Conservation (phyloP, 768 basidiomycete species). For the Arthromyces matolae region DNA sequence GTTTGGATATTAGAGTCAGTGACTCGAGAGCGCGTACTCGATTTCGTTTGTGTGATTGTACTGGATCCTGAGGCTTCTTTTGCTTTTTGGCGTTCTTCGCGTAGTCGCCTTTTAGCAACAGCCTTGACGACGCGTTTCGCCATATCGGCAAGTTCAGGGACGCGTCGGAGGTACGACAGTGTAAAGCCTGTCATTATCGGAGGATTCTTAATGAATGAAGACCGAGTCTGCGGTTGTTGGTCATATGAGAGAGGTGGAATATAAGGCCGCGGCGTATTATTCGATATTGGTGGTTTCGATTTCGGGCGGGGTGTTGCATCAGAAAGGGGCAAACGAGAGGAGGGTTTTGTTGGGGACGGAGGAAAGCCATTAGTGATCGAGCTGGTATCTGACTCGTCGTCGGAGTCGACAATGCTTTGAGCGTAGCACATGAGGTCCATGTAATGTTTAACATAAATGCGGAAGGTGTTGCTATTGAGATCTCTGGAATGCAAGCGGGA, state of each 20-base stretch:
- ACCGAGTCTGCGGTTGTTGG: neutral
- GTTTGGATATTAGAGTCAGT: neutral
- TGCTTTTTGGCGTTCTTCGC: slow-evolving; percentile 43
- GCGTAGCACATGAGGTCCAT: slow-evolving; percentile 51
- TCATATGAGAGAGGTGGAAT: slow-evolving; percentile 11
- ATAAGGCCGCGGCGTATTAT: slow-evolving; percentile 25
- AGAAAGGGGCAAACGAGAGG: neutral
- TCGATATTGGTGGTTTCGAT: neutral
- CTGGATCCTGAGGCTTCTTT: slow-evolving; percentile 23
- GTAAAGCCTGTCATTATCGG: slow-evolving; percentile 50
- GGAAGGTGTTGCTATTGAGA: slow-evolving; percentile 67
- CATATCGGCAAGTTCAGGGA: slow-evolving; percentile 65
- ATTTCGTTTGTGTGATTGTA: slow-evolving; percentile 1
- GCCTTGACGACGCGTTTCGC: slow-evolving; percentile 63
- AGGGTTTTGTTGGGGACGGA: slow-evolving; percentile 9
- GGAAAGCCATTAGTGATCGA: slow-evolving; percentile 1
- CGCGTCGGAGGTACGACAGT: slow-evolving; percentile 70
- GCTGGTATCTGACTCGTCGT: slow-evolving; percentile 7
- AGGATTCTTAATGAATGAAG: neutral
- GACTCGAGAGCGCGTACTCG: neutral
- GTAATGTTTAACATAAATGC: slow-evolving; percentile 75
- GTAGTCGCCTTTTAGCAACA: slow-evolving; percentile 51
- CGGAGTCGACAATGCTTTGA: slow-evolving; percentile 14
- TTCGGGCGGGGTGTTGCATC: slow-evolving; percentile 25
- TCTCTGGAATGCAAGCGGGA: slow-evolving; percentile 63